These are phyloP conservation scores for Tolypocladium ovalisporum DNA, from an alignment of 2,329 filamentous ascomycete species.

Conservation along the genomic window DNA sequence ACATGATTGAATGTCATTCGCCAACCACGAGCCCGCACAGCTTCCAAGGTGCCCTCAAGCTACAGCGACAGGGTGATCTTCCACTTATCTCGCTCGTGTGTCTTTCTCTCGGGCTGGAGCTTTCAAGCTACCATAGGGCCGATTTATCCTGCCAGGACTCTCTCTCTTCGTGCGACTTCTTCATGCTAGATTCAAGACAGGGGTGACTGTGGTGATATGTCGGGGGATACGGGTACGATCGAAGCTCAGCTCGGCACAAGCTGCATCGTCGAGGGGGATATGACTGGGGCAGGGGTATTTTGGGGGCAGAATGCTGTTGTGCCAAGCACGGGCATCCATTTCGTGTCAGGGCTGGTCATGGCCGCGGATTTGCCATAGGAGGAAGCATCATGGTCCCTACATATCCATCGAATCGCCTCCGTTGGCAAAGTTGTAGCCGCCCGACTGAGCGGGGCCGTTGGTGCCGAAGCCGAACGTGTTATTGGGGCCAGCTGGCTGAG, in stretches of 20 bases:
- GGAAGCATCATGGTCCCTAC: conserved; percentile 19
- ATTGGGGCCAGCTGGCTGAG: conserved; percentile 57
- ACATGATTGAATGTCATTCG: conserved; percentile 1
- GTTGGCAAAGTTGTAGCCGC: conserved; percentile 90
- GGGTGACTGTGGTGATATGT: conserved; percentile 18
- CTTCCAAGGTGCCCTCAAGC: conserved; percentile 9
- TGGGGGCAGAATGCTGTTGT: conserved; percentile 2
- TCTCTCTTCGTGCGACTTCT: conserved; percentile 22
- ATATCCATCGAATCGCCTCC: conserved; percentile 55
- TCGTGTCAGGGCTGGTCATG: neutral
- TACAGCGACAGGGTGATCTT: conserved; percentile 1
- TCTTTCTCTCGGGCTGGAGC: conserved; percentile 42
- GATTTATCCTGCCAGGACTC: conserved; percentile 19
- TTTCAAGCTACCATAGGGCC: conserved; percentile 54
- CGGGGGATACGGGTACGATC: conserved; percentile 12
- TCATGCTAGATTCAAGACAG: conserved; percentile 24
- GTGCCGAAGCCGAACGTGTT: conserved; percentile 73
- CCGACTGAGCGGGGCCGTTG: conserved; percentile 50
- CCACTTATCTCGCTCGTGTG: conserved; percentile 13
- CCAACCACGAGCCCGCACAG: conserved; percentile 4
- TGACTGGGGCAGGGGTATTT: conserved; percentile 5
- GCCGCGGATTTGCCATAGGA: neutral
- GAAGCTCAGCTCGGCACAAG: conserved; percentile 13
- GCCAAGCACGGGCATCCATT: neutral
- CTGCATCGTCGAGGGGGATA: conserved; percentile 10